Evolutionary conservation across 2,329 filamentous ascomycete species (phyloP), one percentile per base, ranked within the genome.

Genomic region (Xylariomycetidae sp.): DNA sequence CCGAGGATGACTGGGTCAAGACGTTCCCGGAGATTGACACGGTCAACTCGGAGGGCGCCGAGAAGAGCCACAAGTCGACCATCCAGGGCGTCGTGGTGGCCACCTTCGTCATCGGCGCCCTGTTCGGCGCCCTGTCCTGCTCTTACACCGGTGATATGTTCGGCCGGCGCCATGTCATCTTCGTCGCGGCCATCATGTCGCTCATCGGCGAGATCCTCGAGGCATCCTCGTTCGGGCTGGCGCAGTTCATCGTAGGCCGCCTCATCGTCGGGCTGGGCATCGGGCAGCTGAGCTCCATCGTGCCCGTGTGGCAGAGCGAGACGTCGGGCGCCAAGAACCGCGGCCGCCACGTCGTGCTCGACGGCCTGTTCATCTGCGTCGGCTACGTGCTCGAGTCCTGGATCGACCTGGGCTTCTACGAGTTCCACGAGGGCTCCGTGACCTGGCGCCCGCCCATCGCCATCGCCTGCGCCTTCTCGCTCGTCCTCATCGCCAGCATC

Each of bases 391-490:
- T 69, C 14, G 62, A 62, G 30, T 59, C 61, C 9, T 69, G 66
- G 66, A 61, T 69, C 40, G 58, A 69, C 48, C 52, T 68, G 13
- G 66, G 59, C n/a, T 67, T 67, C 46, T 66, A 51, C 42, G 51
- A 50, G 39, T 47, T 46, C 28, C 33, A 43, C 10, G 39, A 38
- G 9, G 50, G 46, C 6, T 42, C 55, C 2, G 46, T 44, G 13
- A 57, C 56, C 2, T 61, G 58, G 58, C 46, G 59, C 16, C 51
- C 58, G 7, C 56, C 57, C 4, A 50, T 62, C 22, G 57, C 52
- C 26, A 56, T 63, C 30, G 54, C 57, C 18, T 49, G 38, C 36
- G 13, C 42, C 27, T 51, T 54, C 40, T 54, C 53, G 15, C 20
- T 55, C 16, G 36, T 51, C 11, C 50, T 62, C 8, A 44, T 58